Evolutionary conservation across 495 filamentous ascomycete genomes (phyloP), one percentile per base, ranked within the genome.

Genomic region (Aspergillus egyptiacus): DNA sequence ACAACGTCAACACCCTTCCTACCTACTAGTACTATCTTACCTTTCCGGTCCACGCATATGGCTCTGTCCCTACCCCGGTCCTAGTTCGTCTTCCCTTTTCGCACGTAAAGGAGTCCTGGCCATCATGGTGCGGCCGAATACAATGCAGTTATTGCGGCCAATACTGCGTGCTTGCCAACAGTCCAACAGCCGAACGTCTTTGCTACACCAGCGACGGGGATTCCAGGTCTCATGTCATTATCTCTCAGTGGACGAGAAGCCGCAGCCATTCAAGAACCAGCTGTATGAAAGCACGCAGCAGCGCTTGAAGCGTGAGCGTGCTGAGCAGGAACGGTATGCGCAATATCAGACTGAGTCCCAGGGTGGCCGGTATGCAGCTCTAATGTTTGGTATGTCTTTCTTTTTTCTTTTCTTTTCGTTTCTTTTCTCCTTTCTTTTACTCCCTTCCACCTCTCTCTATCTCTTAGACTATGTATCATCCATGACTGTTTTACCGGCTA

Each of bases 261-360:
- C 58, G 36, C 63, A 66, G 50, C 78, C 80, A 3, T 96, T 98
- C 73, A 81, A 86, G 54, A 85, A 82, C 14, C 93, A 98, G 71
- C 70, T 98, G 49, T 90, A 88, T 48, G 81, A 93, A 58, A 94
- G 87, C 55, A 91, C 91, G 25, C 72, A 79, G 45, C 72, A 82
- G 56, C 82, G 93, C 9, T 67, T 96, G 46, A 74, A 84, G 59
- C 73, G 83, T 19, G 91, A 98, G 64, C 74, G 77, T 34, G 79
- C 75, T 10, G 83, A 90, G 54, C 80, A 85, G 46, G 75, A 78
- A 54, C 76, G 82, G 42, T 83, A 83, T 60, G 77, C 82, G 15
- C 67, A 72, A 37, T 71, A 79, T 49, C 70, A 79, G 46, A 70
- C 74, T 30, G 70, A 75, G 49, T 74, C 72, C 0, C 67, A 69